Percentiles rank a stretch among this genome's conserved stretches.
Conservation (phyloP, 306 rosid genomes). For the Begonia fuchsioides region DNA sequence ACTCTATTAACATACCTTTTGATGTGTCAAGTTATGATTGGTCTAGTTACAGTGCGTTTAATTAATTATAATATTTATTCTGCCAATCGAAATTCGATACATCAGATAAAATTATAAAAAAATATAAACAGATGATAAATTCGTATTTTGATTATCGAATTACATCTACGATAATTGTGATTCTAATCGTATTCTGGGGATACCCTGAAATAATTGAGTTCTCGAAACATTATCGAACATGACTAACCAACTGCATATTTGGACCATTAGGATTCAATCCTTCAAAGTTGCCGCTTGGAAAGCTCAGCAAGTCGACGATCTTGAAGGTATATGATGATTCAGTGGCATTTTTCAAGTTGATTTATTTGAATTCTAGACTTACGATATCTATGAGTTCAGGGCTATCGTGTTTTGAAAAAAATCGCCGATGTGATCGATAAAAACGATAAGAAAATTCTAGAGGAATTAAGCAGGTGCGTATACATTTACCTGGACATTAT, state of each 20-base stretch:
- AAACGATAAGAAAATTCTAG: neutral
- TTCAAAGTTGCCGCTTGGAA: constrained; percentile 5
- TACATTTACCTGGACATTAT: neutral
- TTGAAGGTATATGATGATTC: neutral
- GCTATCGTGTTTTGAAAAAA: neutral
- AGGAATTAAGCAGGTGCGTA: neutral
- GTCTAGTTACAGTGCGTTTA: too few species aligned
- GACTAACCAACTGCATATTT: neutral
- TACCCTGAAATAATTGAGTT: too few species aligned
- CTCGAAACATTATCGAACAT: neutral
- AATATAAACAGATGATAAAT: too few species aligned
- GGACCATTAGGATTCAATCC: neutral
- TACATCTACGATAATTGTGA: too few species aligned
- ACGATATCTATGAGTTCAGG: neutral
- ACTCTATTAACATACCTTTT: too few species aligned
- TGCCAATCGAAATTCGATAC: too few species aligned
- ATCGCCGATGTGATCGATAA: neutral
- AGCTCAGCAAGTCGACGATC: constrained; percentile 5
- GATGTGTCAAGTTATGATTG: too few species aligned
- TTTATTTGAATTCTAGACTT: neutral
- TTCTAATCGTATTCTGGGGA: too few species aligned
- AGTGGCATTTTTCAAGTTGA: neutral
- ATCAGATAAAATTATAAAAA: too few species aligned
- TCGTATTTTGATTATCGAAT: too few species aligned
- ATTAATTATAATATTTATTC: too few species aligned